Evolutionary conservation across 148 eudicot species (phyloP).

Genomic region (Diospyros kaki): DNA sequence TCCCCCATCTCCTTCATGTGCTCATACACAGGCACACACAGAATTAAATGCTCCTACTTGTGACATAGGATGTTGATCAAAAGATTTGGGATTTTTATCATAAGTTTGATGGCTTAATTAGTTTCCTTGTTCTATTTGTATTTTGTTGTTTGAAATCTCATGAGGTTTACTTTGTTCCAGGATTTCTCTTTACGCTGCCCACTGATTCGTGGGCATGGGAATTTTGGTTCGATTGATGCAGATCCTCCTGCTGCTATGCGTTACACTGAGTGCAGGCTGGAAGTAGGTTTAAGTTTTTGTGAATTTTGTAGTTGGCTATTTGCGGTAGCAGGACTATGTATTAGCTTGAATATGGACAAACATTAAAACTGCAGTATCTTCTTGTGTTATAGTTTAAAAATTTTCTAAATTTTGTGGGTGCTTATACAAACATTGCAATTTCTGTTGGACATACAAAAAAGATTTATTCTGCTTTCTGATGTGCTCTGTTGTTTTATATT

Average conservation of each 20-base stretch:
- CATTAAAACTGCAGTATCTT: neutral
- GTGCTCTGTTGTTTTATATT: neutral
- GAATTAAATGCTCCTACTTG: neutral
- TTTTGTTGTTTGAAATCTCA: slow-evolving; percentile 3
- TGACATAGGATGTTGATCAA: slow-evolving; percentile 5
- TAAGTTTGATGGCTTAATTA: neutral
- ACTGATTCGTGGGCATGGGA: slow-evolving; percentile 93
- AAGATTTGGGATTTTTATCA: neutral
- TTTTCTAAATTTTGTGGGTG: too few species aligned
- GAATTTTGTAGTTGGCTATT: neutral
- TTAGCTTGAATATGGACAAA: neutral
- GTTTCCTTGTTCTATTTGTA: neutral
- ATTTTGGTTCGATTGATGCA: slow-evolving; percentile 96
- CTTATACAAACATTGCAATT: neutral
- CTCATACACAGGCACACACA: neutral
- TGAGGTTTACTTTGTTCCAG: slow-evolving; percentile 30
- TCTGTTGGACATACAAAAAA: neutral
- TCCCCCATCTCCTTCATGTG: neutral
- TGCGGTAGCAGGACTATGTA: neutral
- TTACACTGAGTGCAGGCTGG: slow-evolving; percentile 95
- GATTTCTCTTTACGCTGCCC: slow-evolving; percentile 93
- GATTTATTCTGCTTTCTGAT: neutral
- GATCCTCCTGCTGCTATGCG: slow-evolving; percentile 99
- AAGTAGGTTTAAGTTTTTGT: slow-evolving; percentile 40
- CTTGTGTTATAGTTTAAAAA: neutral